A percentile compares a stretch with the other conserved stretches of the same genome.
phyloP scores from a whole-genome alignment of 208 protist species.

The Leishmania guyanensis region DNA sequence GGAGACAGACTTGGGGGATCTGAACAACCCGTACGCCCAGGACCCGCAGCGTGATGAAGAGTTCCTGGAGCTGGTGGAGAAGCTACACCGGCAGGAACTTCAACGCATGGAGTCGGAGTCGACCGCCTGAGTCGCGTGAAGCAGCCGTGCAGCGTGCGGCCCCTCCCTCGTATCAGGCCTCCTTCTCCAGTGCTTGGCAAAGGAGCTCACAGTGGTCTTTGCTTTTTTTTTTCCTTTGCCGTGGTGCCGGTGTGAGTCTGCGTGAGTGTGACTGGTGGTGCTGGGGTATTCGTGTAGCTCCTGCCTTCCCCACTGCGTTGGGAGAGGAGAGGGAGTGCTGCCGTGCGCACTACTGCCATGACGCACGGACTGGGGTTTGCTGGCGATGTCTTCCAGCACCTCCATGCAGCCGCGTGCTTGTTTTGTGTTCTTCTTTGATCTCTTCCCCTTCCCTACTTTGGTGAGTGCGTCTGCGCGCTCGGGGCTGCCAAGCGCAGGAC shows the following conservation, averaged over 20 bases:
- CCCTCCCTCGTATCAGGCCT: not conserved
- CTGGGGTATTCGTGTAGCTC: not conserved
- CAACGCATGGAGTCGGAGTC: slow-evolving; percentile 48
- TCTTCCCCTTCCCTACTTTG: not conserved
- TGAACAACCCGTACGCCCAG: slow-evolving; percentile 67
- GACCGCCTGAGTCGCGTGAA: not conserved
- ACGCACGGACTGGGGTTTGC: not conserved
- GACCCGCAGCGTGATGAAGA: slow-evolving; percentile 67
- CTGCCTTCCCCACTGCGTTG: not conserved
- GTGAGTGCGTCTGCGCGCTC: not conserved
- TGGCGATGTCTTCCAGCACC: not conserved
- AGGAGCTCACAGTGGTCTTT: not conserved
- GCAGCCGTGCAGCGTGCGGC: not conserved
- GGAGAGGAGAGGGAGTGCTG: not conserved
- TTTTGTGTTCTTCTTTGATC: not conserved
- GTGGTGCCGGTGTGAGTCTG: not conserved
- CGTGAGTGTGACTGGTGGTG: not conserved
- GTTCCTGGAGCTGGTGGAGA: slow-evolving; percentile 70
- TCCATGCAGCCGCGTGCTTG: not conserved
- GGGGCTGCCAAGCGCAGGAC: not conserved
- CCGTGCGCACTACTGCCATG: not conserved
- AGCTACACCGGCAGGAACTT: slow-evolving; percentile 53
- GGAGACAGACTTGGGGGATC: slow-evolving; percentile 26
- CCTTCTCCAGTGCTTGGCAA: not conserved
- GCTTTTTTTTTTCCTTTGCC: not conserved